Percentiles rank a stretch among this genome's conserved stretches.
phyloP scores from a whole-genome alignment of 176 grass and related monocot genomes.

The Ensete ventricosum region DNA sequence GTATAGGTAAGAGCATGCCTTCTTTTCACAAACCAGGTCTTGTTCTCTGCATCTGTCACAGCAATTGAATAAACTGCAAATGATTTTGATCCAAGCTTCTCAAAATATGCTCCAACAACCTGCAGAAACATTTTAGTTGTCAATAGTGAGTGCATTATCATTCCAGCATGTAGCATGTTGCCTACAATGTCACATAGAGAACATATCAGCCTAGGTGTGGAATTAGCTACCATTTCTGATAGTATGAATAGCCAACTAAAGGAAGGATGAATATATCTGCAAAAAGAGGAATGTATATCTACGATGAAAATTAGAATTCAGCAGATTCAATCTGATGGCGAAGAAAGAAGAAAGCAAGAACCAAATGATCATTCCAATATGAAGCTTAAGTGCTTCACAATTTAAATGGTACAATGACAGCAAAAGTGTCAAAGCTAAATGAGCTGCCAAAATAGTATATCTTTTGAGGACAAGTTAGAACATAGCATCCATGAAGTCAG shows the following conservation, averaged over 20 bases:
- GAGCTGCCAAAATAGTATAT: too few relatives aligned
- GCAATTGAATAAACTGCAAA: conserved; percentile 99
- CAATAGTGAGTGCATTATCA: not conserved
- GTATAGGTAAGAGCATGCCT: conserved; percentile 53
- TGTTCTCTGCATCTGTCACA: conserved; percentile 71
- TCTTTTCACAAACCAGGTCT: conserved; percentile 99
- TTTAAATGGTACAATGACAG: too few relatives aligned
- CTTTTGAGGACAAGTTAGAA: too few relatives aligned
- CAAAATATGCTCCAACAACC: conserved; percentile 97
- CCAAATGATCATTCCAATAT: too few relatives aligned
- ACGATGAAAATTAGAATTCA: too few relatives aligned
- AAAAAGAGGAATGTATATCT: too few relatives aligned
- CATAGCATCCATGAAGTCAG: too few relatives aligned
- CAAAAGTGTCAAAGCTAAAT: too few relatives aligned
- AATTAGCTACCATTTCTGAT: not conserved
- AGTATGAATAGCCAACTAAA: not conserved
- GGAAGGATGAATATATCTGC: too few relatives aligned
- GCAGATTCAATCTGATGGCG: too few relatives aligned
- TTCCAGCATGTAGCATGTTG: not conserved
- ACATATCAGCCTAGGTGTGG: not conserved
- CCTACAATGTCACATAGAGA: not conserved
- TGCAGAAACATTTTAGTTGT: conserved; percentile 27
- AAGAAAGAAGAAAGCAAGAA: too few relatives aligned
- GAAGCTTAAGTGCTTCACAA: too few relatives aligned
- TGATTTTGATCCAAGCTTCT: conserved; percentile 83